Base-by-base conservation (phyloP, 129 eudicot species). In the Dittrichia graveolens region DNA sequence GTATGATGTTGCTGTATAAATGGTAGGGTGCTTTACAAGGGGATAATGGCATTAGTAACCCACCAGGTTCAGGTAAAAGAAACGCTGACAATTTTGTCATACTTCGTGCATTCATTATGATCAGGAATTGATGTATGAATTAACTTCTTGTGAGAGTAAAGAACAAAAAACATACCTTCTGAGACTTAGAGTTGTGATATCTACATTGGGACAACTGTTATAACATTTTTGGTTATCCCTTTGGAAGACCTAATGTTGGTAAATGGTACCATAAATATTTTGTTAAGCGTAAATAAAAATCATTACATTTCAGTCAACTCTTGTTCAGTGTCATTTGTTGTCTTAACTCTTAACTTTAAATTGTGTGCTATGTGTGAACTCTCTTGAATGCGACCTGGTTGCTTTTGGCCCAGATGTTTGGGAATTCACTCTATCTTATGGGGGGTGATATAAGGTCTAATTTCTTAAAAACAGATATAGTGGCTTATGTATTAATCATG, bases 31-130 rank as follows among this genome's bases (percentile, higher is more conserved):
- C 61, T 60, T 71, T 35, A 44, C 42, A 78, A 65, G 74, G 84
- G 79, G 79, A 80, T 73, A 81, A 89, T 89, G 96, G 93, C 83
- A 73, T 82, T 84, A 83, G 77, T 80, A 58, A 89, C 87, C 83
- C 78, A 84, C 75, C 96, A 83, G 67, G 54, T 83, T 77, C 88
- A 85, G 93, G 93, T 86, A 83, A 59, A 35, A 11, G 34, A 46
- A 70, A 35, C 16, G 43, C 5, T 41, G 2, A 7, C 47, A 8
- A 6, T 60, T 24, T n/a, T 61, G 31, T 45, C 44, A 10, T 53
- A 40, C 39, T 65, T 18, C 38, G 35, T 50, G 67, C 1, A 15
- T 65, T 9, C 24, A 4, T 56, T 75, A 60, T 35, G 44, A 35
- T 46, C 11, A 60, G 52, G 50, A 49, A 39, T 73, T 47, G 6